phyloP scores from a whole-genome alignment of 768 basidiomycete species.

The Lactifluus pinguis region DNA sequence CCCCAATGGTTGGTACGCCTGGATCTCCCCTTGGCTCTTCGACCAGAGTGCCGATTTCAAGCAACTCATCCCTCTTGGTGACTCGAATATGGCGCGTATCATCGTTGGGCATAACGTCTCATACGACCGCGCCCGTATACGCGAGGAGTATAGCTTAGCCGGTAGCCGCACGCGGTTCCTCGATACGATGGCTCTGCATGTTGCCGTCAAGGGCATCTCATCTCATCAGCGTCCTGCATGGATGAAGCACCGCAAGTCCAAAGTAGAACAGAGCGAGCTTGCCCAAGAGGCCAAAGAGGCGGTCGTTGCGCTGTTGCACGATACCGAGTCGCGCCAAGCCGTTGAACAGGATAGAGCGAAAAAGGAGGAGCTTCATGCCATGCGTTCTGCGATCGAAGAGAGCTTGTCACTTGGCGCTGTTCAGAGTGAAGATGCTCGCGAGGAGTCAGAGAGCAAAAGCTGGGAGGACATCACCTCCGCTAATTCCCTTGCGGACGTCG shows the following conservation, averaged over 20 bases:
- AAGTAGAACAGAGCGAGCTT: slow-evolving; percentile 44
- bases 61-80: slow-evolving; percentile 72
- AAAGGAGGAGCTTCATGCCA: slow-evolving; percentile 32
- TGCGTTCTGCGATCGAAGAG: slow-evolving; percentile 33
- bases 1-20: slow-evolving; percentile 83
- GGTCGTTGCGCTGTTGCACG: slow-evolving; percentile 43
- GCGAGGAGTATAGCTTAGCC: slow-evolving; percentile 70
- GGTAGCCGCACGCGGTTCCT: slow-evolving; percentile 71
- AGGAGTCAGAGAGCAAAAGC: slow-evolving; percentile 41
- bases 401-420: slow-evolving; percentile 28
- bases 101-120: slow-evolving; percentile 94
- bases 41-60: slow-evolving; percentile 43
- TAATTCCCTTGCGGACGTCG: slow-evolving; percentile 89
- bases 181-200: slow-evolving; percentile 93
- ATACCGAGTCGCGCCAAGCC: slow-evolving; percentile 29
- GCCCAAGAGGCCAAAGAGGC: slow-evolving; percentile 56
- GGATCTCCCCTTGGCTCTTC: slow-evolving; percentile 92
- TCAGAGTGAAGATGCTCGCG: slow-evolving; percentile 35
- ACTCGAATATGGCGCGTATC: slow-evolving; percentile 43
- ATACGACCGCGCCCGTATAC: slow-evolving; percentile 78
- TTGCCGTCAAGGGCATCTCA: slow-evolving; percentile 89
- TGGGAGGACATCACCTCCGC: slow-evolving; percentile 94
- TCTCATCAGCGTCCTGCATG: slow-evolving; percentile 91
- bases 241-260: slow-evolving; percentile 75
- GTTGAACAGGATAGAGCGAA: slow-evolving; percentile 33